Conservation (phyloP, 495 filamentous ascomycete species). For the Penicillium crystallinum region DNA sequence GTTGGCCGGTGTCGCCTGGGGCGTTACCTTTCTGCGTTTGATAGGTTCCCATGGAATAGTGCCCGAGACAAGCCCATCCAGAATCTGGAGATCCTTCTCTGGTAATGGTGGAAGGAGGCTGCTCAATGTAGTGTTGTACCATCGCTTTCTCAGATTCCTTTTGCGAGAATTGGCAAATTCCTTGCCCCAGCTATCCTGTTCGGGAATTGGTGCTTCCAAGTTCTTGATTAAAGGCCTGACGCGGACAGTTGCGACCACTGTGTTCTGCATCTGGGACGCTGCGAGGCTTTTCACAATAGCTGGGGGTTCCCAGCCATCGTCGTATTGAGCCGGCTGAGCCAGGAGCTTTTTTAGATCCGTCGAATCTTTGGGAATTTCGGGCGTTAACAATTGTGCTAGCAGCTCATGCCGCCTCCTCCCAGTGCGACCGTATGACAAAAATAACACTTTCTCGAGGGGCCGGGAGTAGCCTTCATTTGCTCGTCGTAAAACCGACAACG, state of each 20-base stretch:
- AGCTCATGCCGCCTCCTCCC: slow-evolving; percentile 65
- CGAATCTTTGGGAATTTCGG: slow-evolving; percentile 30
- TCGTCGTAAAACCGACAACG: slow-evolving; percentile 39
- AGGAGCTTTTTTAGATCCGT: slow-evolving; percentile 19
- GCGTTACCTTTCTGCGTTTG: slow-evolving; percentile 25
- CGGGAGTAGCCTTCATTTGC: slow-evolving; percentile 61
- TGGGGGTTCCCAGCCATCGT: slow-evolving; percentile 37
- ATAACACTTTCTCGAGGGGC: slow-evolving; percentile 59
- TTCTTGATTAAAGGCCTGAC: slow-evolving; percentile 31
- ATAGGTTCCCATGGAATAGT: slow-evolving; percentile 36
- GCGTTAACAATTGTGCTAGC: slow-evolving; percentile 42
- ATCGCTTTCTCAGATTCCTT: slow-evolving; percentile 53
- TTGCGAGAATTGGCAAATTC: slow-evolving; percentile 48
- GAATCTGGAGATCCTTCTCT: slow-evolving; percentile 53
- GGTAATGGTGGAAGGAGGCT: slow-evolving; percentile 70
- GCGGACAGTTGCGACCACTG: slow-evolving; percentile 14
- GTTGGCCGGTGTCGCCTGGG: background rate
- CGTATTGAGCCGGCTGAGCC: slow-evolving; percentile 10
- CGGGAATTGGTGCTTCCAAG: slow-evolving; percentile 50
- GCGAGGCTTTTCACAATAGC: slow-evolving; percentile 28
- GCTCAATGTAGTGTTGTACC: slow-evolving; percentile 52
- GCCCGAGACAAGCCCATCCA: slow-evolving; percentile 57
- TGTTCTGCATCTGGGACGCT: slow-evolving; percentile 32
- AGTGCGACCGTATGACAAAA: slow-evolving; percentile 65
- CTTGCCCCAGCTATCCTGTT: slow-evolving; percentile 58